Evolutionary conservation across 352 stramenopile genomes (phyloP).

Genomic region (Aphanomyces astaci): DNA sequence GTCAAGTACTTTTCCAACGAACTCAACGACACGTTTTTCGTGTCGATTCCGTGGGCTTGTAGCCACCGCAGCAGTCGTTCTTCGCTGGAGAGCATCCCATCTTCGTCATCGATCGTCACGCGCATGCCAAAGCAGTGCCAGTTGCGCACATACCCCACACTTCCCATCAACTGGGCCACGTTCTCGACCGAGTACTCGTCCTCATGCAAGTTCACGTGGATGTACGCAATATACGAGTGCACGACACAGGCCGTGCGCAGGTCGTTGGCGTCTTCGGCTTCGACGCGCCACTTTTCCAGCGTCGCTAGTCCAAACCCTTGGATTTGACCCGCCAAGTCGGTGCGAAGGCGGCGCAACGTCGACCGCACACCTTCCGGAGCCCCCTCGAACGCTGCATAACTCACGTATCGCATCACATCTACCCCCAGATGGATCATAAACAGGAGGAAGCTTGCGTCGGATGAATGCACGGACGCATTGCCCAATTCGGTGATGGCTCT

Average conservation of each 20-base stretch:
- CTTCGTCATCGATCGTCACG: conserved; percentile 49
- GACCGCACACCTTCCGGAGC: conserved; percentile 15
- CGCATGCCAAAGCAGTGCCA: conserved; percentile 89
- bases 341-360: conserved; percentile 30
- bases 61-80: conserved; percentile 80
- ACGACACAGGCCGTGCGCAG: conserved; percentile 78
- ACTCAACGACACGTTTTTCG: conserved; percentile 64
- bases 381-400: conserved; percentile 54
- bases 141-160: conserved; percentile 81
- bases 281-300: conserved; percentile 67
- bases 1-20: conserved; percentile 84
- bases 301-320: conserved; percentile 67
- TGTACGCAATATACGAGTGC: conserved; percentile 64
- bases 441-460: conserved; percentile 75
- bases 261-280: conserved; percentile 65
- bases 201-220: conserved; percentile 59
- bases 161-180: conserved; percentile 65
- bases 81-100: conserved; percentile 49
- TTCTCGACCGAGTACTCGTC: conserved; percentile 63
- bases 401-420: conserved; percentile 71
- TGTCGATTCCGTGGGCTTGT: conserved; percentile 86
- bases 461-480: conserved; percentile 72
- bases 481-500: conserved; percentile 71
- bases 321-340: conserved; percentile 43
- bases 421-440: conserved; percentile 83